Percentiles rank a stretch among this genome's conserved stretches.
Conservation (phyloP, 805 yeast genomes). For the Myxozyma neglecta region DNA sequence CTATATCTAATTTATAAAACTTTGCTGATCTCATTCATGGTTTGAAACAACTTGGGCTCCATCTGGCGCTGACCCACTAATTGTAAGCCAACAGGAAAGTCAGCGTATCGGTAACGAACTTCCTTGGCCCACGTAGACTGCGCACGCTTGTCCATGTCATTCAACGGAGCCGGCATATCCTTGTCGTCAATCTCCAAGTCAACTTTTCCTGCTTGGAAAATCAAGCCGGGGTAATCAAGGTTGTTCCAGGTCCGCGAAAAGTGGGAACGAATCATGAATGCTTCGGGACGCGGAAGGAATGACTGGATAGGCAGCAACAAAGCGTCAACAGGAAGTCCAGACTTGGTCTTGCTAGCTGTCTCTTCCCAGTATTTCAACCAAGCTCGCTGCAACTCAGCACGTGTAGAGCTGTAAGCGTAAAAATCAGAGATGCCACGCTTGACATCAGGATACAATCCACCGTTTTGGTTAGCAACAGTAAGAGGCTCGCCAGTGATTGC, state of each 20-base stretch:
- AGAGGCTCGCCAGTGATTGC: conserved; percentile 30
- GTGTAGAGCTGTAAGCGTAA: conserved; percentile 27
- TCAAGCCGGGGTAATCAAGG: conserved; percentile 29
- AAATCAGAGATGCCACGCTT: conserved; percentile 25
- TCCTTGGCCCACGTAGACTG: conserved; percentile 25
- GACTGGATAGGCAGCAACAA: conserved; percentile 29
- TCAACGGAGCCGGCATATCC: conserved; percentile 29
- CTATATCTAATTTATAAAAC: neutral
- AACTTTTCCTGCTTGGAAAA: conserved; percentile 28
- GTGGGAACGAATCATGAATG: conserved; percentile 28
- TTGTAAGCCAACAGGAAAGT: conserved; percentile 29
- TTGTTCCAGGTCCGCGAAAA: conserved; percentile 29
- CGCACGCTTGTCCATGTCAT: conserved; percentile 21
- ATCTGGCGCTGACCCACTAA: conserved; percentile 32
- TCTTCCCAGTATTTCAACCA: conserved; percentile 29
- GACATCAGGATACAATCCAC: conserved; percentile 29
- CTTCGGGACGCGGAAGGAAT: conserved; percentile 30
- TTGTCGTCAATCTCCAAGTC: conserved; percentile 23
- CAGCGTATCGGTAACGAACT: conserved; percentile 20
- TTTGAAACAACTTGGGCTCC: conserved; percentile 33
- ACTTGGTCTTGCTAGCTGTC: conserved; percentile 22
- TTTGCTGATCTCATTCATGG: conserved; percentile 17
- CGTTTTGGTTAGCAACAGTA: conserved; percentile 26
- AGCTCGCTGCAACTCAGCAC: conserved; percentile 28
- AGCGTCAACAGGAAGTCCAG: conserved; percentile 31